Conservation (phyloP, 352 stramenopile genomes). For the Thalassiosira ordinaria region DNA sequence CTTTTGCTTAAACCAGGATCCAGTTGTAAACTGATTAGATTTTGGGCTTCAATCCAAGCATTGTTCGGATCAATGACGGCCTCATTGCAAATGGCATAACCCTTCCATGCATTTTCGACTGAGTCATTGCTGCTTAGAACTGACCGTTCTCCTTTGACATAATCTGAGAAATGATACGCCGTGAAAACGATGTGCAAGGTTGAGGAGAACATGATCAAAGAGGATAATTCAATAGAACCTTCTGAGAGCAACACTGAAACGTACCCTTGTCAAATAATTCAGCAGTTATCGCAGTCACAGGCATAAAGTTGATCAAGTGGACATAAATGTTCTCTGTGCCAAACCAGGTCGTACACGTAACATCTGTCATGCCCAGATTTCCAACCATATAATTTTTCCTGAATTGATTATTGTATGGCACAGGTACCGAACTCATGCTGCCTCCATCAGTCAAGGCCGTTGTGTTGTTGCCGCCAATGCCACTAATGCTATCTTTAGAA, state of each 20-base stretch:
- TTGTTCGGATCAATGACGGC: conserved; percentile 71
- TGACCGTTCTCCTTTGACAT: conserved; percentile 68
- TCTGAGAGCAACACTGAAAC: not conserved
- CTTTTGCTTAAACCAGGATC: conserved; percentile 80
- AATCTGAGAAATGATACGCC: conserved; percentile 27
- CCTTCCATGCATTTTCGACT: conserved; percentile 76
- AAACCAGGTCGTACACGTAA: conserved; percentile 83
- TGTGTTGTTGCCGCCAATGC: conserved; percentile 1
- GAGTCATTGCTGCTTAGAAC: conserved; percentile 36
- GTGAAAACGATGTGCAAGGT: not conserved
- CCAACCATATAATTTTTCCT: conserved; percentile 82
- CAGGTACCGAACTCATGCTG: conserved; percentile 10
- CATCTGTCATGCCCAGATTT: conserved; percentile 82
- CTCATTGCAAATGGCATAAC: conserved; percentile 73
- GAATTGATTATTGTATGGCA: conserved; percentile 69
- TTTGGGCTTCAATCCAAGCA: conserved; percentile 74
- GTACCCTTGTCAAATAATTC: conserved; percentile 69
- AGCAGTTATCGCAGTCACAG: conserved; percentile 70
- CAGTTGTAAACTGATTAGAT: conserved; percentile 65
- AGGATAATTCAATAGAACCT: not conserved
- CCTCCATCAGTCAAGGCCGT: not conserved
- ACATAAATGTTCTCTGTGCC: conserved; percentile 76
- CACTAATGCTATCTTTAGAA: conserved; percentile 11
- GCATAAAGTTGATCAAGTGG: conserved; percentile 85
- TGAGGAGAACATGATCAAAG: not conserved